Percentiles rank a stretch among this genome's conserved stretches.
phyloP scores from a whole-genome alignment of 768 basidiomycete genomes.

The Pholiota molesta region DNA sequence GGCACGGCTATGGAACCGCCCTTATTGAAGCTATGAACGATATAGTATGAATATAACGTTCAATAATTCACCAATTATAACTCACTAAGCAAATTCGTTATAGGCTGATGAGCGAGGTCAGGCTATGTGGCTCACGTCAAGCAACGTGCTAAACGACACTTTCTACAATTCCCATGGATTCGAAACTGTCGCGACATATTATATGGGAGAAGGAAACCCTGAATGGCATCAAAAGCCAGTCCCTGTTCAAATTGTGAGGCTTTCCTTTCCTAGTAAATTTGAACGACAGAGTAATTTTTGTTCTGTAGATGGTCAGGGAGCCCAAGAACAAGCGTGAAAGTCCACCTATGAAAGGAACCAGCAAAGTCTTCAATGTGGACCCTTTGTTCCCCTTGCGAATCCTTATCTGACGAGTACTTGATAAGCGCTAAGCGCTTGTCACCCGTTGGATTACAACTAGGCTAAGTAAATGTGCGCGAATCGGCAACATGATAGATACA shows the following conservation, averaged over 20 bases:
- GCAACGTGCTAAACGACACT: conserved; percentile 24
- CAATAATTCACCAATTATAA: neutral
- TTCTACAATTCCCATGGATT: conserved; percentile 34
- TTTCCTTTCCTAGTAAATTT: neutral
- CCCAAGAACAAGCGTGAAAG: neutral
- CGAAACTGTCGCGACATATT: conserved; percentile 22
- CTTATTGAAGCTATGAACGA: conserved; percentile 28
- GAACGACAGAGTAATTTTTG: neutral
- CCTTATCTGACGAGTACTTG: neutral
- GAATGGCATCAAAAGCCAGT: conserved; percentile 32
- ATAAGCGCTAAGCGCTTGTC: too few relatives aligned
- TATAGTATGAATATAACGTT: conserved; percentile 21
- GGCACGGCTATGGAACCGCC: conserved; percentile 33
- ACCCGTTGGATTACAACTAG: too few relatives aligned
- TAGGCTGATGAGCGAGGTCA: conserved; percentile 32
- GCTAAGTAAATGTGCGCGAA: too few relatives aligned
- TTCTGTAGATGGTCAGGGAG: conserved; percentile 23
- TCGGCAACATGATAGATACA: too few relatives aligned
- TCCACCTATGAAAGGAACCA: neutral
- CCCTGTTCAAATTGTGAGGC: conserved; percentile 30
- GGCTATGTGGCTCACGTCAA: conserved; percentile 32
- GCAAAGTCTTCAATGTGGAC: neutral
- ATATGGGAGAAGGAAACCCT: conserved; percentile 33
- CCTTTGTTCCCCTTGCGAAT: neutral
- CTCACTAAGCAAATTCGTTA: neutral